phyloP scores from a whole-genome alignment of 78 protist genomes.

The Dictyostelium brefeldianum region DNA sequence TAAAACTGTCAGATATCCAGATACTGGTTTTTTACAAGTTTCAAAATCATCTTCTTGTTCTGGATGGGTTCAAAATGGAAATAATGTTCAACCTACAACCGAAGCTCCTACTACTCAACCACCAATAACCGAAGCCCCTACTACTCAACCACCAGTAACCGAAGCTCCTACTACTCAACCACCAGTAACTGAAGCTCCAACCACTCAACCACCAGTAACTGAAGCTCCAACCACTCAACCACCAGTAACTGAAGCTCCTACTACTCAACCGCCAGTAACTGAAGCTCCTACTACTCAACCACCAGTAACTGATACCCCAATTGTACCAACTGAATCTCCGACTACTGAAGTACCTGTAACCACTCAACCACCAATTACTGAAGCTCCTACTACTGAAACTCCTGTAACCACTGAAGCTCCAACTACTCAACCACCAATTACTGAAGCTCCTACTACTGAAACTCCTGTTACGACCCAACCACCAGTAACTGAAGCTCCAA shows the following conservation, averaged over 20 bases:
- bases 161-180: background rate
- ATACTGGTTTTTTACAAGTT: constrained; percentile 6
- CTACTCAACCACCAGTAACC: background rate
- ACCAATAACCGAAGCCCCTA: background rate
- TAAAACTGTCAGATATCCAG: background rate
- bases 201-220: background rate
- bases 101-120: background rate
- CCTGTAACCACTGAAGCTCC: background rate
- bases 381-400: no score
- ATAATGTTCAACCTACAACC: background rate
- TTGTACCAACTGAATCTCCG: background rate
- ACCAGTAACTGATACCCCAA: background rate
- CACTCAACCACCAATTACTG: no score
- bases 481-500: no score
- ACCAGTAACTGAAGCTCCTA: background rate
- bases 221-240: background rate
- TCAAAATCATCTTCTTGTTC: background rate
- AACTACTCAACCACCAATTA: background rate
- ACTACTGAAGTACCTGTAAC: no score
- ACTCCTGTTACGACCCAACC: no score
- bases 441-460: background rate
- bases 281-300: background rate
- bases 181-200: background rate
- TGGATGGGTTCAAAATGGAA: background rate
- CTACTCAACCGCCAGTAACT: background rate